These are phyloP conservation scores for Rhizophora mangle DNA, from an alignment of 345 rosid species.

Conservation along the genomic window DNA sequence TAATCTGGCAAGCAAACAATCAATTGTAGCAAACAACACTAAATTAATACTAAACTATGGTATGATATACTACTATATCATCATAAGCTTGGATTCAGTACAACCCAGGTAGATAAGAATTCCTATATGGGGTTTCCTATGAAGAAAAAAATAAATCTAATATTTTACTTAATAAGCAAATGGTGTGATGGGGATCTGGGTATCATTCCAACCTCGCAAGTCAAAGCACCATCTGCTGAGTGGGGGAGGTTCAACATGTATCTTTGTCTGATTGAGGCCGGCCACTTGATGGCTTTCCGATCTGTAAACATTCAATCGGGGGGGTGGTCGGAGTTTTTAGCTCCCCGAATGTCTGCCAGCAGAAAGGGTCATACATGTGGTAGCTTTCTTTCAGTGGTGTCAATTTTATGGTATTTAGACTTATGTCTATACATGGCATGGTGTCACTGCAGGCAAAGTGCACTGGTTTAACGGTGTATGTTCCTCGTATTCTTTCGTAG, in stretches of 20 bases:
- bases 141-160: slow-evolving; percentile 15
- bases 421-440: slow-evolving; percentile 78
- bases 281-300: slow-evolving; percentile 79
- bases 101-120: slow-evolving; percentile 21
- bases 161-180: slow-evolving; percentile 27
- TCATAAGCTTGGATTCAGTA: slow-evolving; percentile 14
- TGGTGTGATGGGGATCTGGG: slow-evolving; percentile 56
- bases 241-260: slow-evolving; percentile 45
- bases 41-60: too few species aligned
- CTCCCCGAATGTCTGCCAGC: slow-evolving; percentile 90
- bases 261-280: slow-evolving; percentile 60
- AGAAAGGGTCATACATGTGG: slow-evolving; percentile 82
- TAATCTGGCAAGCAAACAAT: slow-evolving; percentile 14
- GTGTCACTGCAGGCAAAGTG: slow-evolving; percentile 93
- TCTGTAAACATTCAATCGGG: slow-evolving; percentile 76
- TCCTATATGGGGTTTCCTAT: slow-evolving; percentile 20
- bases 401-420: slow-evolving; percentile 60
- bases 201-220: slow-evolving; percentile 52
- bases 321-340: slow-evolving; percentile 74
- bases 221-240: slow-evolving; percentile 27
- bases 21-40: slow-evolving; percentile 6
- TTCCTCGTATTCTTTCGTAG: slow-evolving; percentile 72
- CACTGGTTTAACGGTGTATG: slow-evolving; percentile 86
- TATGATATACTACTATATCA: slow-evolving; percentile 17
- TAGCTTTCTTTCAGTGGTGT: slow-evolving; percentile 65